These are phyloP conservation scores for Phytopythium montanum DNA, from an alignment of 352 stramenopile genomes.

Conservation along the genomic window DNA sequence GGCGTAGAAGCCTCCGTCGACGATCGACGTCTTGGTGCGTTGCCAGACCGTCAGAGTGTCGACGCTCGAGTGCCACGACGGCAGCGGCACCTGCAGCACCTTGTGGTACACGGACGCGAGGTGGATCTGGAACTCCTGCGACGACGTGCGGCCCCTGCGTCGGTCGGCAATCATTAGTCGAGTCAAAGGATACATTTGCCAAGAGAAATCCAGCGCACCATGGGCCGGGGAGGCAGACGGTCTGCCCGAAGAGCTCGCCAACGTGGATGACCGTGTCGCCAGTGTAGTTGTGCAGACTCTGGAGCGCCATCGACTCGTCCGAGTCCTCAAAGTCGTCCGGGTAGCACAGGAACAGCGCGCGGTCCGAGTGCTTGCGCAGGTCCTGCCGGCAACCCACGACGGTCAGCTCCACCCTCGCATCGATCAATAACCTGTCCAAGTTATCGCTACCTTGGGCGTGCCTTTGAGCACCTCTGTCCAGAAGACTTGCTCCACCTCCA, in stretches of 20 bases:
- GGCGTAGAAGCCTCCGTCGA: slow-evolving; percentile 74
- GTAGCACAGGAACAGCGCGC: slow-evolving; percentile 92
- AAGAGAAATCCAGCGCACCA: slow-evolving; percentile 38
- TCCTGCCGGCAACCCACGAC: slow-evolving; percentile 22
- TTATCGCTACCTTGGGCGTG: slow-evolving; percentile 48
- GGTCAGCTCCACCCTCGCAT: not conserved
- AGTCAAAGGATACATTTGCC: not conserved
- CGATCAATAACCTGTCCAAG: not conserved
- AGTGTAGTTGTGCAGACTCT: slow-evolving; percentile 89
- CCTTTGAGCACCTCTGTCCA: slow-evolving; percentile 78
- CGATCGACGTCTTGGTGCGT: slow-evolving; percentile 88
- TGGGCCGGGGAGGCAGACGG: slow-evolving; percentile 82
- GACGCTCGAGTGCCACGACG: slow-evolving; percentile 92
- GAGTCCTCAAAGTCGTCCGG: slow-evolving; percentile 90
- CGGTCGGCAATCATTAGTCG: slow-evolving; percentile 3
- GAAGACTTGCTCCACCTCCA: slow-evolving; percentile 82
- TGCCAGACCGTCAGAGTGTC: slow-evolving; percentile 94
- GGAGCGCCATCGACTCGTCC: slow-evolving; percentile 85
- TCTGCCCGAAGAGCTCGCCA: slow-evolving; percentile 91
- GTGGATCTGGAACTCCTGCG: slow-evolving; percentile 89
- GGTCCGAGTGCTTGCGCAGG: slow-evolving; percentile 70
- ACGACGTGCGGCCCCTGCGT: slow-evolving; percentile 86
- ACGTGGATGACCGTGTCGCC: slow-evolving; percentile 93
- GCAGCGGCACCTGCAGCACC: slow-evolving; percentile 86
- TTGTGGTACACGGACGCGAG: slow-evolving; percentile 93